Base-by-base conservation (phyloP, 2,329 filamentous ascomycete species). In the Myriosclerotinia scirpicola region DNA sequence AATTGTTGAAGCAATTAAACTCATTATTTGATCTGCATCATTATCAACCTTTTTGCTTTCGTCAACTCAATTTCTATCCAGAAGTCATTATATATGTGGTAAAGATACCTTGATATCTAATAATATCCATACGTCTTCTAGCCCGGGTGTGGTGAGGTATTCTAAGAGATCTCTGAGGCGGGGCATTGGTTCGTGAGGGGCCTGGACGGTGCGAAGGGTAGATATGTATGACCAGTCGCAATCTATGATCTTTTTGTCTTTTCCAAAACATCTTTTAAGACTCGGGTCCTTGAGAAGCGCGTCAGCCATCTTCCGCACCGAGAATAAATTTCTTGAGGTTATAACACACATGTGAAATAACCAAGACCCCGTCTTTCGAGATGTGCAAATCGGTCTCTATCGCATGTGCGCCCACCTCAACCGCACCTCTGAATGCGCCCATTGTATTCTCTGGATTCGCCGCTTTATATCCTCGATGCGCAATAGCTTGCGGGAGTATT, bases 351-450 rank as follows among this genome's bases (percentile, higher is more conserved):
- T 96, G 93, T 55, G 90, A 92, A 52, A 98, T 80, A 12, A 98
- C 91, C 0, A 96, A 90, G 0, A 96, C 88, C 8, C 89, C 88
- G 74, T 98, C 94, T 69, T 84, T 87, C 17, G 91, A 89, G 44
- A 97, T 79, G 76, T 96, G 93, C 11, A 97, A 78, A 74, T 98
- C 94, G 22, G 92, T 96, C 80, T 98, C 94, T 38, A 98, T 81
- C 0, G 90, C 94, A 73, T 96, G 86, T 0, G 91, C 87, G 26
- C 92, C 92, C 22, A 87, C 87, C 42, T 86, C 81, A 2, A 94
- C 84, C 1, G 93, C 93, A 38, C 84, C 89, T 67, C 81, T 81
- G 79, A 97, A 96, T 9, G 91, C 90, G 20, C 82, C 84, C 83
- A 97, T 87, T 1, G 91, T 90, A 79, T 98, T 98, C 78, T 98